Conservation (phyloP, 2,329 filamentous ascomycete species). For the Calonectria honghensis region DNA sequence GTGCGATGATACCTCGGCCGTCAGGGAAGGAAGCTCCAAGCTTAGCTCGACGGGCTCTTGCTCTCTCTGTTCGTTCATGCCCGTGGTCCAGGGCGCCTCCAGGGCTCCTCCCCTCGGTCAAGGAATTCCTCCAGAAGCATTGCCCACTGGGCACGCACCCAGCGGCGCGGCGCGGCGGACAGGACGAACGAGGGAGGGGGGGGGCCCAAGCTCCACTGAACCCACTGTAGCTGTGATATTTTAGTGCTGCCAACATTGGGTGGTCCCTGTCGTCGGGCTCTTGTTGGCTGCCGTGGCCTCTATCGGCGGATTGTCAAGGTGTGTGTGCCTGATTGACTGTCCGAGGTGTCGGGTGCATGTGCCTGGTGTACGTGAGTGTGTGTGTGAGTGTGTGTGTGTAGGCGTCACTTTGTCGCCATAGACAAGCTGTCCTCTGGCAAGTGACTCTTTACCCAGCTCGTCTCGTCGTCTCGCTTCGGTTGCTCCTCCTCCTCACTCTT, state of each 20-base stretch:
- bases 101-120: background rate
- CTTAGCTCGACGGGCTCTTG: slow-evolving; percentile 19
- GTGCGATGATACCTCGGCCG: slow-evolving; percentile 38
- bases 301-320: slow-evolving; percentile 1
- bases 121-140: slow-evolving; percentile 8
- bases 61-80: slow-evolving; percentile 13
- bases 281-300: slow-evolving; percentile 12
- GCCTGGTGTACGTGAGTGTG: slow-evolving; percentile 15
- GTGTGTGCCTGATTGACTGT: slow-evolving; percentile 14
- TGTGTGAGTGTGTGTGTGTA: slow-evolving; percentile 8
- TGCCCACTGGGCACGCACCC: slow-evolving; percentile 5
- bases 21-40: slow-evolving; percentile 32
- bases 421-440: slow-evolving; percentile 36
- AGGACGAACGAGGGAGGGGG: background rate
- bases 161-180: slow-evolving; percentile 16
- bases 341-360: slow-evolving; percentile 8
- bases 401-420: slow-evolving; percentile 39
- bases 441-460: slow-evolving; percentile 1
- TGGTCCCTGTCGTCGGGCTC: slow-evolving; percentile 16
- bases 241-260: slow-evolving; percentile 30
- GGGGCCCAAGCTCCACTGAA: slow-evolving; percentile 35
- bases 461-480: background rate
- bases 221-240: slow-evolving; percentile 31
- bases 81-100: background rate
- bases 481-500: slow-evolving; percentile 12